phyloP scores from a whole-genome alignment of 192 early-diverging fungal genomes.

The Ramicandelaber brevisporus region DNA sequence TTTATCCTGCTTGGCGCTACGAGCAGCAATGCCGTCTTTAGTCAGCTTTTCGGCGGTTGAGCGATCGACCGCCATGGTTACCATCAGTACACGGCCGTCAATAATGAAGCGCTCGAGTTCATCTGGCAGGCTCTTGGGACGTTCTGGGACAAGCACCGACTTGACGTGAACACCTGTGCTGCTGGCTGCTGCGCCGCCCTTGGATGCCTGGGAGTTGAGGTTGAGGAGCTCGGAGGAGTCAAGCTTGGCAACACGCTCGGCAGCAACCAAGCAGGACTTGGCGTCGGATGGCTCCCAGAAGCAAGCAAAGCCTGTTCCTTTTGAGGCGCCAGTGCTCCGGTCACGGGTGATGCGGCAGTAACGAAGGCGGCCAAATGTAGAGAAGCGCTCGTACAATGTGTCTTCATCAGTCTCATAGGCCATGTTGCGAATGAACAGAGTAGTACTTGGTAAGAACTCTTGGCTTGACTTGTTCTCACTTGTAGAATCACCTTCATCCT shows the following conservation, averaged over 20 bases:
- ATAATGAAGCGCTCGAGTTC: slow-evolving; percentile 30
- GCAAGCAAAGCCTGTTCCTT: slow-evolving; percentile 88
- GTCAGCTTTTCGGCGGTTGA: slow-evolving; percentile 35
- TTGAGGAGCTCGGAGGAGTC: no score
- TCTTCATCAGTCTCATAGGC: slow-evolving; percentile 75
- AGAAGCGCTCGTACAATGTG: slow-evolving; percentile 31
- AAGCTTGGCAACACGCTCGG: slow-evolving; percentile 28
- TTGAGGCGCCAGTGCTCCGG: slow-evolving; percentile 48
- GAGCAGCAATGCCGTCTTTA: slow-evolving; percentile 22
- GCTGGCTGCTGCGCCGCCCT: slow-evolving; percentile 10
- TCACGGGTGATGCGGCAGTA: slow-evolving; percentile 76
- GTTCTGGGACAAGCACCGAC: slow-evolving; percentile 20
- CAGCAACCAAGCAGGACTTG: slow-evolving; percentile 43
- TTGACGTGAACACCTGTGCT: slow-evolving; percentile 10
- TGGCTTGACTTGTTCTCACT: slow-evolving; percentile 24
- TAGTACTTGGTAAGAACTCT: slow-evolving; percentile 36
- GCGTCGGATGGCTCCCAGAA: slow-evolving; percentile 47
- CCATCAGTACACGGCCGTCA: slow-evolving; percentile 58
- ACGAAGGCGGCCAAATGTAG: slow-evolving; percentile 21
- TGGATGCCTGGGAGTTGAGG: no score
- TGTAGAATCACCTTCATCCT: slow-evolving; percentile 9
- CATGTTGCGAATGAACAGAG: slow-evolving; percentile 83
- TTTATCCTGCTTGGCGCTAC: slow-evolving; percentile 50
- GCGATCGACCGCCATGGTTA: slow-evolving; percentile 54
- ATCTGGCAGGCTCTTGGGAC: slow-evolving; percentile 6